A percentile compares a stretch with the other conserved stretches of the same genome.
Evolutionary conservation across 2,329 filamentous ascomycete genomes (phyloP).

Genomic region (Colletotrichum orchidophilum): DNA sequence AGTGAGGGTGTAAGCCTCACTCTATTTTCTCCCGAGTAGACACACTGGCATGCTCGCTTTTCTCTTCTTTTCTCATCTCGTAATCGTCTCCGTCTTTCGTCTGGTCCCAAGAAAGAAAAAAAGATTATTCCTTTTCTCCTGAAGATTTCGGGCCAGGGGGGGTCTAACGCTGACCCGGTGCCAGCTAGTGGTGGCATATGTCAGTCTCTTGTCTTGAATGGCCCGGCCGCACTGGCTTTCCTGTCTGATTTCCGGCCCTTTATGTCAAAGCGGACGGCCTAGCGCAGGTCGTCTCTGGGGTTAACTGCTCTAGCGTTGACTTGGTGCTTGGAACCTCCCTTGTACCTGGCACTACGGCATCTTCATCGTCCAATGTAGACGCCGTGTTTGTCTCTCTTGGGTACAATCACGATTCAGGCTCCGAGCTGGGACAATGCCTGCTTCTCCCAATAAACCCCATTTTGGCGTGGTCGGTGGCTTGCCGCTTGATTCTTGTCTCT

Average conservation of each 20-base stretch:
- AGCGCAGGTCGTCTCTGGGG: slow-evolving; percentile 6
- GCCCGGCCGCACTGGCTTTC: slow-evolving; percentile 1
- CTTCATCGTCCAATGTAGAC: neutral
- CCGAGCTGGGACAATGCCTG: slow-evolving; percentile 20
- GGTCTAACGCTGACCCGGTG: slow-evolving; percentile 3
- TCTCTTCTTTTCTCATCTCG: neutral
- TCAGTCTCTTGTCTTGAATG: slow-evolving; percentile 21
- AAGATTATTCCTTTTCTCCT: neutral
- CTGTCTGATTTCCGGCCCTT: slow-evolving; percentile 11
- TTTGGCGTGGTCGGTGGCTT: slow-evolving; percentile 19
- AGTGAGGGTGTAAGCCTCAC: neutral
- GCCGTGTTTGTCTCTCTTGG: neutral
- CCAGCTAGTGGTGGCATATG: slow-evolving; percentile 20
- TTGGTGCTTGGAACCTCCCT: slow-evolving; percentile 17
- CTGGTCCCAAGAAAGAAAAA: neutral
- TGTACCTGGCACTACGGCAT: slow-evolving; percentile 25
- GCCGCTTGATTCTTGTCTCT: slow-evolving; percentile 21
- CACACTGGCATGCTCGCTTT: slow-evolving; percentile 10
- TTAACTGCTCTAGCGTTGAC: slow-evolving; percentile 14
- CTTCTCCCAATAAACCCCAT: neutral
- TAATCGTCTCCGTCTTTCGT: neutral
- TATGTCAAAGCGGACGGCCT: slow-evolving; percentile 26
- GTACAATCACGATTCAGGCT: slow-evolving; percentile 9
- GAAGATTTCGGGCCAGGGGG: slow-evolving; percentile 6
- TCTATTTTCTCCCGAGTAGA: neutral